A percentile compares a stretch with the other conserved stretches of the same genome.
Conservation (phyloP, 768 basidiomycete genomes). For the Cystofilobasidium ferigula region DNA sequence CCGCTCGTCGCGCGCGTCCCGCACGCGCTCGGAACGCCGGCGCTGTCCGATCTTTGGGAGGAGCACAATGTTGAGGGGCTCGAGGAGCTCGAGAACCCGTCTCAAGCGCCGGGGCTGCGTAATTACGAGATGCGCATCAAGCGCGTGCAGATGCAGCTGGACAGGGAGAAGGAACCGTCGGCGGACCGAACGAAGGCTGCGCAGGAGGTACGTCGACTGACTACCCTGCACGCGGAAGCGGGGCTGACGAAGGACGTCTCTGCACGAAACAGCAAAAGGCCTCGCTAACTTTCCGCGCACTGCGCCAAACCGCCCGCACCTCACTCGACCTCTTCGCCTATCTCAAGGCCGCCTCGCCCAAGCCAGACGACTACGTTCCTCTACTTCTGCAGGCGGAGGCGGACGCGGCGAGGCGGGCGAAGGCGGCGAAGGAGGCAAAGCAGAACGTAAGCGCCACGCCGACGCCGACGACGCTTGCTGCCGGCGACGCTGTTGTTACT, state of each 20-base stretch:
- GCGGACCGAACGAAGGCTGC: too few relatives aligned
- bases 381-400: background rate
- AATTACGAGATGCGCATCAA: background rate
- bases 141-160: background rate
- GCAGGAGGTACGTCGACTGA: too few relatives aligned
- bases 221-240: too few relatives aligned
- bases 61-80: slow-evolving; percentile 1
- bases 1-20: slow-evolving; percentile 7
- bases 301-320: background rate
- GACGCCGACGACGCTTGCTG: background rate
- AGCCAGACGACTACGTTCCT: background rate
- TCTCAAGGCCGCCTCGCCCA: background rate
- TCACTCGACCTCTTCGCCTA: background rate
- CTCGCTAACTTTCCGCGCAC: slow-evolving; percentile 22
- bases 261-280: slow-evolving; percentile 20
- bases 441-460: background rate
- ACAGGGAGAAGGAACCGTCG: too few relatives aligned
- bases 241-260: too few relatives aligned
- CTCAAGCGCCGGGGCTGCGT: too few relatives aligned
- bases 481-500: background rate
- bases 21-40: slow-evolving; percentile 14
- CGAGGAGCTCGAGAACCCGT: background rate
- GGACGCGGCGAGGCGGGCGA: background rate
- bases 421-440: background rate
- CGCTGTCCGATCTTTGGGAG: slow-evolving; percentile 20